Percentiles rank a stretch among this genome's conserved stretches.
Evolutionary conservation across 495 filamentous ascomycete genomes (phyloP).

Genomic region (Thermothielavioides terrestris): DNA sequence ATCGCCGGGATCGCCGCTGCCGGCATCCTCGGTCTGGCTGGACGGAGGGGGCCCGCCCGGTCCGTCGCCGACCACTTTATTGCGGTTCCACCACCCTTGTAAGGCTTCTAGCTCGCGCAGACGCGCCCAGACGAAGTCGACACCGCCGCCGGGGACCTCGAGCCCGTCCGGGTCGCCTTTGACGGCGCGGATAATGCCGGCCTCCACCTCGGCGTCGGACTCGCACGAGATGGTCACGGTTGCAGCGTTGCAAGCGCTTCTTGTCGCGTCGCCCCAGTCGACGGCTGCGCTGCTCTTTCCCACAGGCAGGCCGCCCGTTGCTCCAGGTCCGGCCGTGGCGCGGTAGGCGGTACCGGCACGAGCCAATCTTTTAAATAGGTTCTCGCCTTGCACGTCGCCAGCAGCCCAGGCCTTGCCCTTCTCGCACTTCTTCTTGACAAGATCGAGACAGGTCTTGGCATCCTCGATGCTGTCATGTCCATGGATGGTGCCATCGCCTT

Average conservation of each 20-base stretch:
- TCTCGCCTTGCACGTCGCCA: conserved; percentile 63
- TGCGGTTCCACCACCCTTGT: conserved; percentile 73
- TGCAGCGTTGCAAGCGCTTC: conserved; percentile 64
- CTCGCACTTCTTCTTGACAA: conserved; percentile 91
- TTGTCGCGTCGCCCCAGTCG: conserved; percentile 77
- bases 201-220: conserved; percentile 65
- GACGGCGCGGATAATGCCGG: conserved; percentile 57
- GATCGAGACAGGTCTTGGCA: conserved; percentile 78
- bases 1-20: too few relatives aligned
- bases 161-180: conserved; percentile 57
- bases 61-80: conserved; percentile 26
- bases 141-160: conserved; percentile 56
- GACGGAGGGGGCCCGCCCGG: conserved; percentile 9
- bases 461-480: conserved; percentile 94
- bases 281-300: conserved; percentile 71
- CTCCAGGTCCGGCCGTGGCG: conserved; percentile 43
- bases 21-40: too few relatives aligned
- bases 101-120: conserved; percentile 75
- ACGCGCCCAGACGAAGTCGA: conserved; percentile 85
- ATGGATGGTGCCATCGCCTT: conserved; percentile 43
- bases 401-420: conserved; percentile 78
- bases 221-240: conserved; percentile 62
- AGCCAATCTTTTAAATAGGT: conserved; percentile 74
- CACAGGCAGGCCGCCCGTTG: conserved; percentile 36
- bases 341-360: conserved; percentile 46